phyloP scores from a whole-genome alignment of 352 stramenopile genomes.

The Globisporangium recalcitrans region DNA sequence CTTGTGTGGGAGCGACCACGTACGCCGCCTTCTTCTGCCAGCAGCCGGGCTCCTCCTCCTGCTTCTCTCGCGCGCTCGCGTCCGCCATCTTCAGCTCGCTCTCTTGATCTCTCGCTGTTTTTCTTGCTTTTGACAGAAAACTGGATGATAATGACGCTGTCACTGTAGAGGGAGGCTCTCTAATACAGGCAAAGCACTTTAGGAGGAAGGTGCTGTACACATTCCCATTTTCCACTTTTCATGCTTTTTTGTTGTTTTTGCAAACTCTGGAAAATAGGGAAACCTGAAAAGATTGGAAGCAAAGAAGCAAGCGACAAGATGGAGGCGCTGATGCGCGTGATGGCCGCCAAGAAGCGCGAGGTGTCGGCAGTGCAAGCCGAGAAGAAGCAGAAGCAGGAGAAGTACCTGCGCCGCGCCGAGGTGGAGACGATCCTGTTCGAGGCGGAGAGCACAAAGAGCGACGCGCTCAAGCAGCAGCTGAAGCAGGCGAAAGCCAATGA shows the following conservation, averaged over 20 bases:
- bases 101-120: slow-evolving; percentile 9
- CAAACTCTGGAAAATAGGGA: no score
- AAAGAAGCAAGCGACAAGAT: slow-evolving; percentile 26
- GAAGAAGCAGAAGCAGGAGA: slow-evolving; percentile 80
- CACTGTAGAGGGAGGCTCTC: slow-evolving; percentile 10
- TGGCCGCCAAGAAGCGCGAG: slow-evolving; percentile 82
- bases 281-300: not conserved
- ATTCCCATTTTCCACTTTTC: not conserved
- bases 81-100: slow-evolving; percentile 1
- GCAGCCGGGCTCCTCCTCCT: slow-evolving; percentile 42
- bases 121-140: slow-evolving; percentile 4
- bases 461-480: slow-evolving; percentile 14
- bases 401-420: slow-evolving; percentile 74
- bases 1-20: slow-evolving; percentile 7
- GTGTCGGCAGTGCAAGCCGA: slow-evolving; percentile 43
- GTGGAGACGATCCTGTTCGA: slow-evolving; percentile 55
- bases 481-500: not conserved
- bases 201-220: not conserved
- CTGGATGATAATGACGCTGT: not conserved
- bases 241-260: no score
- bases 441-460: slow-evolving; percentile 21
- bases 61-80: not conserved
- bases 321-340: slow-evolving; percentile 66
- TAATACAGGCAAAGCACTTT: slow-evolving; percentile 6
- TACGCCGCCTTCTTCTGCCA: slow-evolving; percentile 69